Evolutionary conservation across 139 green algal species (phyloP).

Genomic region (Chara braunii): DNA sequence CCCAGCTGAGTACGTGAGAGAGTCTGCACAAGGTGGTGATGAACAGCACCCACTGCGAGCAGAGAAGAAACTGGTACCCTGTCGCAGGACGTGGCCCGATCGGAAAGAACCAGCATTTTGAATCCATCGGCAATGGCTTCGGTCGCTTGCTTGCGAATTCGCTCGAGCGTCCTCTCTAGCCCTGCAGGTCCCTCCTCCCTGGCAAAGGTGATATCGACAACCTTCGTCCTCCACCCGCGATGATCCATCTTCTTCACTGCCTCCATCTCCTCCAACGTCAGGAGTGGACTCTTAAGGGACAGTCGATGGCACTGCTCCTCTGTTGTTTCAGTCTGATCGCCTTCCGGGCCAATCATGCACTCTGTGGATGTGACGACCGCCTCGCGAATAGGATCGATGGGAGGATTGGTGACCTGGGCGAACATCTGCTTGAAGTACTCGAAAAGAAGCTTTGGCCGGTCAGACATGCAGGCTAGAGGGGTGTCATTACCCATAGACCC

Average conservation of each 20-base stretch:
- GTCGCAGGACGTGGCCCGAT: conserved; percentile 48
- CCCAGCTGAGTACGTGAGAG: conserved; percentile 61
- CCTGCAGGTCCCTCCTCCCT: conserved; percentile 59
- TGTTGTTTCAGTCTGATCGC: conserved; percentile 59
- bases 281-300: conserved; percentile 67
- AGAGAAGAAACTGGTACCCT: conserved; percentile 72
- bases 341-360: conserved; percentile 86
- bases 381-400: conserved; percentile 92
- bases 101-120: conserved; percentile 68
- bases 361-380: conserved; percentile 81
- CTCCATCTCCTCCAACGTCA: conserved; percentile 72
- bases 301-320: conserved; percentile 63
- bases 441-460: conserved; percentile 67
- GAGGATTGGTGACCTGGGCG: conserved; percentile 93
- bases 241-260: conserved; percentile 39
- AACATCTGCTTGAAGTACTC: conserved; percentile 99
- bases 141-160: conserved; percentile 64
- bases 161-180: conserved; percentile 59
- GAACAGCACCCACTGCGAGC: conserved; percentile 75
- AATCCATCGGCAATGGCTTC: conserved; percentile 67
- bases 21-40: conserved; percentile 72
- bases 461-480: conserved; percentile 70
- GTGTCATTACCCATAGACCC: conserved; percentile 95
- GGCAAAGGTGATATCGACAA: conserved; percentile 79
- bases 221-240: conserved; percentile 42